A percentile compares a stretch with the other conserved stretches of the same genome.
Evolutionary conservation across 192 early-diverging fungal genomes (phyloP).

Genomic region (Pilobolus umbonatus): DNA sequence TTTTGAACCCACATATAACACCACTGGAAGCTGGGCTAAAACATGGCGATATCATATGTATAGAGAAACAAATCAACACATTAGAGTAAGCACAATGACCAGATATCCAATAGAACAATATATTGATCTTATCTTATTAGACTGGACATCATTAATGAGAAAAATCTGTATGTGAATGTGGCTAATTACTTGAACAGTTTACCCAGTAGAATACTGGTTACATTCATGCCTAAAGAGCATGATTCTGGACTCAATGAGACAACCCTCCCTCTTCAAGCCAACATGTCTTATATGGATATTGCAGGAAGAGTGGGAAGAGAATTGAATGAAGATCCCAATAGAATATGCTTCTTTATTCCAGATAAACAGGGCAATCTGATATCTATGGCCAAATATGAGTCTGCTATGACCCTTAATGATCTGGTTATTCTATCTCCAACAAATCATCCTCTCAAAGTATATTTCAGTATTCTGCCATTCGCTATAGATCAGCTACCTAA

Average conservation of each 20-base stretch:
- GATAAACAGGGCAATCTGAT: background rate
- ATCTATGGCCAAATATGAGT: too few relatives aligned
- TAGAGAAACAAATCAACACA: slow-evolving; percentile 56
- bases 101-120: slow-evolving; percentile 7
- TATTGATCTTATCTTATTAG: background rate
- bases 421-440: too few relatives aligned
- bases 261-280: slow-evolving; percentile 43
- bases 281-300: slow-evolving; percentile 63
- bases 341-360: slow-evolving; percentile 43
- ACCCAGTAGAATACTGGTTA: slow-evolving; percentile 59
- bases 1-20: slow-evolving; percentile 45
- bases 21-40: slow-evolving; percentile 77
- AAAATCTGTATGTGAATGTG: too few relatives aligned
- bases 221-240: slow-evolving; percentile 60
- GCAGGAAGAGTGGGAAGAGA: slow-evolving; percentile 56
- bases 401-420: too few relatives aligned
- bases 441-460: too few relatives aligned
- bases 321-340: slow-evolving; percentile 58
- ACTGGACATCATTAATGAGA: too few relatives aligned
- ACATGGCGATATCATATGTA: slow-evolving; percentile 90
- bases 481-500: too few relatives aligned
- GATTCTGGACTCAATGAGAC: background rate
- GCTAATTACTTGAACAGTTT: slow-evolving; percentile 74
- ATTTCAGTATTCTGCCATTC: too few relatives aligned
- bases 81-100: slow-evolving; percentile 28